phyloP scores from a whole-genome alignment of 2,329 filamentous ascomycete species.

The Fusarium sp. region DNA sequence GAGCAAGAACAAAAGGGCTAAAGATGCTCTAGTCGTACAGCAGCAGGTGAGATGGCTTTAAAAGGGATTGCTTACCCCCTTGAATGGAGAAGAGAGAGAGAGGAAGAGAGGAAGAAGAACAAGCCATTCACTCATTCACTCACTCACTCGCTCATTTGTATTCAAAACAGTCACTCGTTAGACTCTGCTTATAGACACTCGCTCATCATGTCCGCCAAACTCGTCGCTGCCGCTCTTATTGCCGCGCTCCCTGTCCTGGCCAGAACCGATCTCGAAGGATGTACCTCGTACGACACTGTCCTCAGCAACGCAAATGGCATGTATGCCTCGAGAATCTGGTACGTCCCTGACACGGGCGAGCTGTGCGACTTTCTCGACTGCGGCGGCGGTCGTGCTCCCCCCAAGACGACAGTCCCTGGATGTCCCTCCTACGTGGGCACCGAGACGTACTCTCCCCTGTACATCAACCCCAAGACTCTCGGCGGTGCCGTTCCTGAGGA shows the following conservation, averaged over 20 bases:
- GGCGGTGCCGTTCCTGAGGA: slow-evolving; percentile 13
- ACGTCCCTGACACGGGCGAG: slow-evolving; percentile 70
- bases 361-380: slow-evolving; percentile 72
- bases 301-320: slow-evolving; percentile 43
- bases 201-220: slow-evolving; percentile 42
- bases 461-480: slow-evolving; percentile 51
- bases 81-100: background rate
- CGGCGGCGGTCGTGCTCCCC: slow-evolving; percentile 71
- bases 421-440: slow-evolving; percentile 66
- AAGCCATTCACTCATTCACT: slow-evolving; percentile 21
- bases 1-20: background rate
- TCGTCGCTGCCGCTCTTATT: slow-evolving; percentile 41
- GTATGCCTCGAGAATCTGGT: slow-evolving; percentile 64
- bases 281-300: slow-evolving; percentile 52
- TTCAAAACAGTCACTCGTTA: slow-evolving; percentile 4
- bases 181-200: slow-evolving; percentile 10
- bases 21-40: background rate
- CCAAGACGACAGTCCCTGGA: slow-evolving; percentile 70
- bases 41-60: background rate
- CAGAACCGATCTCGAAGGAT: slow-evolving; percentile 58
- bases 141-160: slow-evolving; percentile 11
- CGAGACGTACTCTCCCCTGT: slow-evolving; percentile 62
- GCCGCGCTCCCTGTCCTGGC: slow-evolving; percentile 50
- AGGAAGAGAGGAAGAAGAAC: background rate
- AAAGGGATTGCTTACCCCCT: slow-evolving; percentile 23